Conservation (phyloP, 2,329 filamentous ascomycete genomes). For the Dactylellina haptotyla region DNA sequence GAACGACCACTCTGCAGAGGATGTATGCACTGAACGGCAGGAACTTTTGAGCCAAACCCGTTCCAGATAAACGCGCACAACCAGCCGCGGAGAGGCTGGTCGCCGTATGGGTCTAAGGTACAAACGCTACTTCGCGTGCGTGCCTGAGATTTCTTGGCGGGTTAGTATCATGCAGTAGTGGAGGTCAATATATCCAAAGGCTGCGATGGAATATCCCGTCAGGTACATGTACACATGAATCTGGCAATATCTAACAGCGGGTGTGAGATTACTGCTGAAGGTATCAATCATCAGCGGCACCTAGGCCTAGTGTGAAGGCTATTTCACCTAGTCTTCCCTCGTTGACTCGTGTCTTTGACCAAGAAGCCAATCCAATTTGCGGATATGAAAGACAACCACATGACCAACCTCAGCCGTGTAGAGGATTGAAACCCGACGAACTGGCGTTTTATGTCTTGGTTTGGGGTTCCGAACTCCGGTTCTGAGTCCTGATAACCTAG, state of each 20-base stretch:
- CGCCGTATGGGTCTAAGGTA: not conserved
- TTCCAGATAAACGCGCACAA: constrained; percentile 1
- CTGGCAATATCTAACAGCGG: too few relatives aligned
- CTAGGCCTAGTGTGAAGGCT: too few relatives aligned
- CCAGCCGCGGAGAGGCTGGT: not conserved
- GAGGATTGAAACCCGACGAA: not conserved
- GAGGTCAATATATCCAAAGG: not conserved
- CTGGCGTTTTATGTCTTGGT: not conserved
- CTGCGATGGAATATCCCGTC: not conserved
- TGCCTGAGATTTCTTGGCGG: not conserved
- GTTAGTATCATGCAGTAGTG: not conserved
- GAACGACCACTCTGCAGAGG: too few relatives aligned
- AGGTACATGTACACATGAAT: too few relatives aligned
- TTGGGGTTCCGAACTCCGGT: not conserved
- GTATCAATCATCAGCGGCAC: too few relatives aligned
- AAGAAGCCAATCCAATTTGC: too few relatives aligned
- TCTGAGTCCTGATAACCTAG: not conserved
- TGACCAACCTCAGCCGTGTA: too few relatives aligned
- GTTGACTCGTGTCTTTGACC: too few relatives aligned
- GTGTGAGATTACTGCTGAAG: too few relatives aligned
- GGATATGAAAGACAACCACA: too few relatives aligned
- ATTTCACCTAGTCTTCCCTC: too few relatives aligned
- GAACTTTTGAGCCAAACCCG: not conserved
- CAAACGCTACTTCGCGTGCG: not conserved
- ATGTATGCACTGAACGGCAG: not conserved